These are phyloP conservation scores for Thielaviopsis punctulata DNA, from an alignment of 2,329 filamentous ascomycete species.

Conservation along the genomic window DNA sequence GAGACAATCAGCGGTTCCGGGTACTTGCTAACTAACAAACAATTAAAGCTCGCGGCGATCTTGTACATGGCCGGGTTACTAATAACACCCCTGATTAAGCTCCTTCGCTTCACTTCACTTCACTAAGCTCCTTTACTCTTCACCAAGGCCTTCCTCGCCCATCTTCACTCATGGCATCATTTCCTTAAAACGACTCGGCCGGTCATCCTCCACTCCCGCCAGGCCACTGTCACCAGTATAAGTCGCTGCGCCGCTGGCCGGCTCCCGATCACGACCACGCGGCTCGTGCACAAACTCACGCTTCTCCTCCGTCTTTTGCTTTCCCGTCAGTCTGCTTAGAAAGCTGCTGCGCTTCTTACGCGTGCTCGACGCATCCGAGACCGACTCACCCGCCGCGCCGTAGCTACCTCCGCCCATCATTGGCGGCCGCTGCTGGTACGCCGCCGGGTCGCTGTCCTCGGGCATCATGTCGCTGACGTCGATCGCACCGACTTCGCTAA, in stretches of 20 bases:
- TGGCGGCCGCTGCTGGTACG: background rate
- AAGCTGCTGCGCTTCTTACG: slow-evolving; percentile 9
- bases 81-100: too few species aligned
- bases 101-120: too few species aligned
- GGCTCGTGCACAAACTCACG: slow-evolving; percentile 7
- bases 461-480: slow-evolving; percentile 9
- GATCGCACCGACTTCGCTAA: slow-evolving; percentile 5
- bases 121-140: background rate
- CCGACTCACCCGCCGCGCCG: background rate
- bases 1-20: too few species aligned
- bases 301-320: slow-evolving; percentile 4
- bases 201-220: background rate
- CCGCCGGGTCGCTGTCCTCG: background rate
- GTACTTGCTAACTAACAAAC: too few species aligned
- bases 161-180: slow-evolving; percentile 5
- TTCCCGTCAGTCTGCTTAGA: slow-evolving; percentile 1
- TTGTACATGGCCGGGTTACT: too few species aligned
- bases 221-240: background rate
- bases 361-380: background rate
- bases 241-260: background rate
- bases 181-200: slow-evolving; percentile 8
- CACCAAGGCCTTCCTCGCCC: too few species aligned
- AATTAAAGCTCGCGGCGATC: too few species aligned
- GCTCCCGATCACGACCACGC: background rate
- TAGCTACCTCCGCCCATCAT: background rate